These are phyloP conservation scores for Ophiostoma montium DNA, from an alignment of 2,329 filamentous ascomycete species.

Conservation along the genomic window DNA sequence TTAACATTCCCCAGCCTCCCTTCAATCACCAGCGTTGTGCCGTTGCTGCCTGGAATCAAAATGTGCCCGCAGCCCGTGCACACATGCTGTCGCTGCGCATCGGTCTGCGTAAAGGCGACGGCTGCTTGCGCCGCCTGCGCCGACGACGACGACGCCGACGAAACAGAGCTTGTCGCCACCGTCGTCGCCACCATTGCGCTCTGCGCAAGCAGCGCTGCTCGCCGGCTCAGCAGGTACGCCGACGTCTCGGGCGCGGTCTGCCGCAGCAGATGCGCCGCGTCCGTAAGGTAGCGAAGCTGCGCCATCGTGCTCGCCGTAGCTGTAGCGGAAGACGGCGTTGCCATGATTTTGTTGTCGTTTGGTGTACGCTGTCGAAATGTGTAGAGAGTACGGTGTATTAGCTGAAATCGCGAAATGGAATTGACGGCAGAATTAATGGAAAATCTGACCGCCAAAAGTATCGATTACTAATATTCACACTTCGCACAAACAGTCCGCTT, in stretches of 20 bases:
- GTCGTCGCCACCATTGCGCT: background rate
- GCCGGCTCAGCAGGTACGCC: slow-evolving; percentile 42
- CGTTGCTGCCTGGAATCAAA: slow-evolving; percentile 36
- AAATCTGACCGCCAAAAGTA: too few relatives aligned
- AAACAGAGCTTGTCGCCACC: slow-evolving; percentile 6
- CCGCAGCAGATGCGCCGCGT: slow-evolving; percentile 44
- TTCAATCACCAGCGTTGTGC: slow-evolving; percentile 25
- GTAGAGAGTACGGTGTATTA: background rate
- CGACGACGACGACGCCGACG: background rate
- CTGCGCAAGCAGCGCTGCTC: slow-evolving; percentile 33
- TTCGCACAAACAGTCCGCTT: too few relatives aligned
- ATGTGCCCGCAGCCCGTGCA: slow-evolving; percentile 49
- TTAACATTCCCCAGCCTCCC: slow-evolving; percentile 15
- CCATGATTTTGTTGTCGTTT: too few relatives aligned
- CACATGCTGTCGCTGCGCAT: slow-evolving; percentile 37
- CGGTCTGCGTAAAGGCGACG: slow-evolving; percentile 19
- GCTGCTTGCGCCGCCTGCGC: background rate
- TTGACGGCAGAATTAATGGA: too few relatives aligned
- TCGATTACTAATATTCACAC: too few relatives aligned
- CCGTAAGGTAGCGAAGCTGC: slow-evolving; percentile 34
- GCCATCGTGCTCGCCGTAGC: slow-evolving; percentile 5
- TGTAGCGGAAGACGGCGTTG: background rate
- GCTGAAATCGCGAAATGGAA: too few relatives aligned
- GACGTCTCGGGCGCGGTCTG: slow-evolving; percentile 40
- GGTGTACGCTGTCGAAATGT: background rate